Conservation (phyloP, 2,329 filamentous ascomycete genomes). For the Alternaria triticimaculans region DNA sequence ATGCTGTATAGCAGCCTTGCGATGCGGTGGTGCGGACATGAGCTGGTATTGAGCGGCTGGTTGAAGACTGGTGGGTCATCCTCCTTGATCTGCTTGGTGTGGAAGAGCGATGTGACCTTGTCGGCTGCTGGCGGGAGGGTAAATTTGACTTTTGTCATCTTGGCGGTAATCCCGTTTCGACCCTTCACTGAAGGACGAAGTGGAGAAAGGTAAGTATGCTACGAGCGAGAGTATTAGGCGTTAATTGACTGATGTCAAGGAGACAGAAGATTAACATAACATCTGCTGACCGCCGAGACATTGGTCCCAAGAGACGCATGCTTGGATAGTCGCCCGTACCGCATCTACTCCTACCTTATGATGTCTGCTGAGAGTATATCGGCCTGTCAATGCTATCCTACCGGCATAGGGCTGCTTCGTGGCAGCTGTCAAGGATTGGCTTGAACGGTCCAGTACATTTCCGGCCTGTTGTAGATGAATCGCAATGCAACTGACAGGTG, state of each 20-base stretch:
- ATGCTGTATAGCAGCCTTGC: slow-evolving; percentile 28
- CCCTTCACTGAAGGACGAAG: not conserved
- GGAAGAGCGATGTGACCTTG: slow-evolving; percentile 22
- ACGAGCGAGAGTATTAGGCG: not conserved
- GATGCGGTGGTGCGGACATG: slow-evolving; percentile 25
- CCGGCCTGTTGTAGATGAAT: slow-evolving; percentile 18
- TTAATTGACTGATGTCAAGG: not conserved
- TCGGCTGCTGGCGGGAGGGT: slow-evolving; percentile 11
- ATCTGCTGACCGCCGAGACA: not conserved
- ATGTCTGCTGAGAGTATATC: slow-evolving; percentile 9
- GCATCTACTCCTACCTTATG: slow-evolving; percentile 29
- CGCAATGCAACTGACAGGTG: slow-evolving; percentile 28
- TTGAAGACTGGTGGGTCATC: slow-evolving; percentile 11
- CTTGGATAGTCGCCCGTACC: slow-evolving; percentile 28
- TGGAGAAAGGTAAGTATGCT: not conserved
- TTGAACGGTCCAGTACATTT: slow-evolving; percentile 27
- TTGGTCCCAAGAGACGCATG: slow-evolving; percentile 10
- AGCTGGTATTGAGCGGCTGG: slow-evolving; percentile 14
- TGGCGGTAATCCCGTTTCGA: not conserved
- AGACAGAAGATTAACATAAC: slow-evolving; percentile 30
- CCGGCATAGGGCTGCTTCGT: slow-evolving; percentile 31
- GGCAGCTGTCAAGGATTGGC: slow-evolving; percentile 20
- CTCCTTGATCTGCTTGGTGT: slow-evolving; percentile 14
- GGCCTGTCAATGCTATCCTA: slow-evolving; percentile 39
- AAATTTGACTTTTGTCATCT: slow-evolving; percentile 20